phyloP scores from a whole-genome alignment of 352 stramenopile species.

The Phytophthora lateralis region DNA sequence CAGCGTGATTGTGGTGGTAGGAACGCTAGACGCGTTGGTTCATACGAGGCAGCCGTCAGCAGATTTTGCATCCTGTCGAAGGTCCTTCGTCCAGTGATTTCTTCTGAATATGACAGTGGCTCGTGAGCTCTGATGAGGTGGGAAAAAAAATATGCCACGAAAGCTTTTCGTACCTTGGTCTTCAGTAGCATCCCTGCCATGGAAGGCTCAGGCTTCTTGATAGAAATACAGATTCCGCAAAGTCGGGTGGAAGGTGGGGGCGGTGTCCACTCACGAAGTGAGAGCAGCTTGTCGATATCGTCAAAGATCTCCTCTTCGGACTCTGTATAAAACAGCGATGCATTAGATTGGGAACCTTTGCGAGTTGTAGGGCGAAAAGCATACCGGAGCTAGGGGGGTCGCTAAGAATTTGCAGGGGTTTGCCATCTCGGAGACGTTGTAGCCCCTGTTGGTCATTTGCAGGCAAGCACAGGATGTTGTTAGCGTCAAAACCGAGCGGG shows the following conservation, averaged over 20 bases:
- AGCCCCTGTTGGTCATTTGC: slow-evolving; percentile 40
- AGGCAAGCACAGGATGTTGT: not conserved
- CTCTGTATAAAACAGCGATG: slow-evolving; percentile 35
- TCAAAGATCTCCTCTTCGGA: slow-evolving; percentile 78
- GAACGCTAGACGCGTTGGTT: not conserved
- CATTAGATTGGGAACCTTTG: no score
- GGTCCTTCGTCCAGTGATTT: slow-evolving; percentile 22
- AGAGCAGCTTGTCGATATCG: slow-evolving; percentile 73
- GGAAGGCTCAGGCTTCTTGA: slow-evolving; percentile 23
- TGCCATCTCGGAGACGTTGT: slow-evolving; percentile 53
- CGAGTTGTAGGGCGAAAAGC: not conserved
- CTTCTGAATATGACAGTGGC: slow-evolving; percentile 13
- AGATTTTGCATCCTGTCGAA: slow-evolving; percentile 31
- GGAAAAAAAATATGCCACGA: not conserved
- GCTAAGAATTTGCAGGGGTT: slow-evolving; percentile 43
- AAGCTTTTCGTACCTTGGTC: slow-evolving; percentile 17
- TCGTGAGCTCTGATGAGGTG: not conserved
- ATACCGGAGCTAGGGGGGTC: slow-evolving; percentile 58
- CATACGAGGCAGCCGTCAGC: slow-evolving; percentile 9
- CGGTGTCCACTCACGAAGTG: slow-evolving; percentile 57
- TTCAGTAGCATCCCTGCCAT: slow-evolving; percentile 25
- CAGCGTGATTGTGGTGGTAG: not conserved
- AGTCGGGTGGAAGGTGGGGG: slow-evolving; percentile 39
- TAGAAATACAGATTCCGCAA: slow-evolving; percentile 42
- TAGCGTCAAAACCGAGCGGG: not conserved